Evolutionary conservation across 1,139 yeast genomes (phyloP).

Genomic region (Debaryomyces coudertii): DNA sequence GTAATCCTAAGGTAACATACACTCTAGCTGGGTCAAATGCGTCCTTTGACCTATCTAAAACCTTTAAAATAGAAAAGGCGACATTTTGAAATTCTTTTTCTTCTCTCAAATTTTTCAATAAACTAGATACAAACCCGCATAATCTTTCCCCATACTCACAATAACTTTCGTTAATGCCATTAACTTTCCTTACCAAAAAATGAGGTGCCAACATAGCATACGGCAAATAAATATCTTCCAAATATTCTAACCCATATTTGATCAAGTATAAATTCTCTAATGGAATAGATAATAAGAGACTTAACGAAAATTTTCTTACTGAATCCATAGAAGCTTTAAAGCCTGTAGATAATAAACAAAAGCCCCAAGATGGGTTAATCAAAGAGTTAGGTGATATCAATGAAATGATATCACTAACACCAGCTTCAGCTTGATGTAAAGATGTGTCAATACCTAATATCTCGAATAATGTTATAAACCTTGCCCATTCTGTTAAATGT

Average conservation of each 20-base stretch:
- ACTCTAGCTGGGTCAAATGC: conserved; percentile 76
- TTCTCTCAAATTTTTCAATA: conserved; percentile 41
- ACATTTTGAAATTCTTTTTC: conserved; percentile 28
- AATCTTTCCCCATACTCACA: conserved; percentile 67
- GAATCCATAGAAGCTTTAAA: conserved; percentile 79
- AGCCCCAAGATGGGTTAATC: conserved; percentile 73
- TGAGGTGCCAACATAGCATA: conserved; percentile 67
- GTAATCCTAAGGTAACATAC: conserved; percentile 60
- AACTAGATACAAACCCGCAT: conserved; percentile 47
- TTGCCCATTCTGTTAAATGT: conserved; percentile 64
- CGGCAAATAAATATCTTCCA: conserved; percentile 60
- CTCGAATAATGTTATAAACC: conserved; percentile 75
- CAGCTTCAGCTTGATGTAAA: conserved; percentile 83
- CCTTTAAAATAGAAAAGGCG: conserved; percentile 39
- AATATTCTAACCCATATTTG: conserved; percentile 47
- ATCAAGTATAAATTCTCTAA: conserved; percentile 52
- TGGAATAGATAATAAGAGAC: conserved; percentile 58
- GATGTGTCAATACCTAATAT: conserved; percentile 86
- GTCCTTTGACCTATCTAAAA: conserved; percentile 50
- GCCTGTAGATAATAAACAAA: conserved; percentile 74
- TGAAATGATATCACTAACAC: conserved; percentile 61
- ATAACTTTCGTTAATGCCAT: conserved; percentile 21
- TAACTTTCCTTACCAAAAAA: conserved; percentile 43
- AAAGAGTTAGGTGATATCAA: conserved; percentile 55
- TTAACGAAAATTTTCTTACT: conserved; percentile 66